A percentile compares a stretch with the other conserved stretches of the same genome.
Evolutionary conservation across 2,329 filamentous ascomycete genomes (phyloP).

Genomic region (Colletotrichum cereale): DNA sequence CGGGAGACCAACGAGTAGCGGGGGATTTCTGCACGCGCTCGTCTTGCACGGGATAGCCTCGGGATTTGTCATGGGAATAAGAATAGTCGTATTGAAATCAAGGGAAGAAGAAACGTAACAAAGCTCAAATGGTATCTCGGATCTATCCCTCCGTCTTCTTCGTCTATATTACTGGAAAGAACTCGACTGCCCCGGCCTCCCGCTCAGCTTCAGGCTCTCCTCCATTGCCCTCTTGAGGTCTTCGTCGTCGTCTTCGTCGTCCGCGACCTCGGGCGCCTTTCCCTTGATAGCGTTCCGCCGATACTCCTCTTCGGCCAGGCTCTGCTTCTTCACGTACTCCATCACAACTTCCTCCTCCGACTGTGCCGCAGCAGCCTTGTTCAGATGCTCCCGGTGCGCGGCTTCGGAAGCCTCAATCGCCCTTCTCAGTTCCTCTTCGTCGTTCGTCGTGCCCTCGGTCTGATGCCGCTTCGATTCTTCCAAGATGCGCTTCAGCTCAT

Average conservation of each 20-base stretch:
- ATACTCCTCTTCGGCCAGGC: constrained; percentile 74
- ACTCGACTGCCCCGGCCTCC: constrained; percentile 40
- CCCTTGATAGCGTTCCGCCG: constrained; percentile 51
- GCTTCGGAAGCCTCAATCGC: constrained; percentile 62
- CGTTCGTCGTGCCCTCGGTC: constrained; percentile 44
- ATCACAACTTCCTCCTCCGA: constrained; percentile 80
- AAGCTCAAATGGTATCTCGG: constrained; percentile 37
- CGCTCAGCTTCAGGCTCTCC: constrained; percentile 63
- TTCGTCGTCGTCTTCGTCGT: constrained; percentile 61
- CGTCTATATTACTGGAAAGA: constrained; percentile 14
- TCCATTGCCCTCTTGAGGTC: constrained; percentile 68
- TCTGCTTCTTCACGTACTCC: constrained; percentile 84
- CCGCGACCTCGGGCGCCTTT: constrained; percentile 48
- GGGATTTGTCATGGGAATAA: background rate
- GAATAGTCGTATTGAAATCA: background rate
- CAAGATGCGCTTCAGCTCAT: constrained; percentile 55
- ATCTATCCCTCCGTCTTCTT: constrained; percentile 16
- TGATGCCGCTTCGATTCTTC: constrained; percentile 53
- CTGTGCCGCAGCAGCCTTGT: constrained; percentile 56
- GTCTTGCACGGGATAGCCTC: background rate
- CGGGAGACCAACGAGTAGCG: background rate
- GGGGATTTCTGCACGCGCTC: background rate
- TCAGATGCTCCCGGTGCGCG: constrained; percentile 58
- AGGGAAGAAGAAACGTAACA: background rate
- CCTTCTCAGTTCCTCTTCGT: constrained; percentile 59